These are phyloP conservation scores for Diversispora eburnea DNA, from an alignment of 192 early-diverging fungal genomes.

Conservation along the genomic window DNA sequence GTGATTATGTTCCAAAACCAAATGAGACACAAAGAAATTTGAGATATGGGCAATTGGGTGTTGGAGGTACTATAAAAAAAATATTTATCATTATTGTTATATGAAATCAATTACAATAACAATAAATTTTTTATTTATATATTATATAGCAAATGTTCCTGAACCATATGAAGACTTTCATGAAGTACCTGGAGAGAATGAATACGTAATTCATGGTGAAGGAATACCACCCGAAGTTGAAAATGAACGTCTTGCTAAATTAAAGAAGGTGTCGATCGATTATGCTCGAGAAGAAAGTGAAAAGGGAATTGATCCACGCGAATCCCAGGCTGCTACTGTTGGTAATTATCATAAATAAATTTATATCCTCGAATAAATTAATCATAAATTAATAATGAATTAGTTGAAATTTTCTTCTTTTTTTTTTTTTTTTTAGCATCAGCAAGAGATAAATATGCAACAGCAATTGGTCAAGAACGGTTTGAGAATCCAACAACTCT, in stretches of 20 bases:
- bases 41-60: too few species aligned
- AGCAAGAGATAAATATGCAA: not conserved
- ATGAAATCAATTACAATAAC: too few species aligned
- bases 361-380: not conserved
- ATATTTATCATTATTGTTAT: too few species aligned
- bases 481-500: not conserved
- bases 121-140: too few species aligned
- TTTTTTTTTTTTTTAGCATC: not conserved
- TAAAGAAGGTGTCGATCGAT: not conserved
- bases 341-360: not conserved
- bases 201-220: not conserved
- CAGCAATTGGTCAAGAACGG: not conserved
- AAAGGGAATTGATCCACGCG: not conserved
- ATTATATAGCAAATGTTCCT: not conserved
- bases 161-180: not conserved
- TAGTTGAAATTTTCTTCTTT: not conserved
- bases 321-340: not conserved
- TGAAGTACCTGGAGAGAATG: not conserved
- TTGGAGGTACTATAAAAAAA: too few species aligned
- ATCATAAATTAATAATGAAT: not conserved
- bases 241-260: not conserved
- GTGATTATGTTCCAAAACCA: too few species aligned
- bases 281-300: not conserved
- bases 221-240: not conserved
- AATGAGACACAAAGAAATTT: too few species aligned